Base-by-base conservation (phyloP, 2,329 filamentous ascomycete genomes). In the Cercospora janseana region DNA sequence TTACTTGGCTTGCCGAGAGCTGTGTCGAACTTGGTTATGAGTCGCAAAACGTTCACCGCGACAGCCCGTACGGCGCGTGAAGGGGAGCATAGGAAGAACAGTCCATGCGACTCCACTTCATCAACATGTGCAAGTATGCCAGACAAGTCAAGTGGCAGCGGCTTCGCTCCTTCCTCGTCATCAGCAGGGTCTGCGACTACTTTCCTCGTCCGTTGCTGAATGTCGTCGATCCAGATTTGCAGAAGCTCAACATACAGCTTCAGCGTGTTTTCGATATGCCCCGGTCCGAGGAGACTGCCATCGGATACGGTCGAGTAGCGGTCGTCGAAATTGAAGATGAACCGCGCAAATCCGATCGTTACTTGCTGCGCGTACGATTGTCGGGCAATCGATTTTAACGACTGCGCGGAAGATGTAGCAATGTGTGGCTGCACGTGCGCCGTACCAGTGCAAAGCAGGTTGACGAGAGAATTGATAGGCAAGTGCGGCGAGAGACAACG, bases 281-380 rank as follows among this genome's bases (percentile, higher is more conserved):
- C 88, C 26, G 88, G 85, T 0, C 92, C 93, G 18, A 98, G 82
- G 85, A 98, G 93, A 2, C 93, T 93, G 24, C 94, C 93, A 64
- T 98, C 93, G 7, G 91, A 95, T 84, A 97, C 96, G 24, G 93
- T 97, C 1, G 92, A 89, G 68, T 98, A 98, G 18, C 91, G 84
- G 59, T 95, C 91, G 68, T 98, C 94, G 67, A 97, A 98, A 60
- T 93, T 95, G 74, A 98, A 98, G 46, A 98, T 98, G 70, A 97
- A 98, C 20, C 91, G 80, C 28, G 93, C 88, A 70, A 98, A 98
- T 0, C 93, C 92, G 70, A 94, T 95, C 0, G 91, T 95, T 3
- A 98, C 93, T 68, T 93, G 88, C 60, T 98, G 90, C 0, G 93
- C 91, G 70, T 95, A 87, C 6, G 86, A 88, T 64, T 98, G 93